Evolutionary conservation across 2,329 filamentous ascomycete genomes (phyloP), one percentile per base, ranked within the genome.

Genomic region (Aspergillus transmontanensis): DNA sequence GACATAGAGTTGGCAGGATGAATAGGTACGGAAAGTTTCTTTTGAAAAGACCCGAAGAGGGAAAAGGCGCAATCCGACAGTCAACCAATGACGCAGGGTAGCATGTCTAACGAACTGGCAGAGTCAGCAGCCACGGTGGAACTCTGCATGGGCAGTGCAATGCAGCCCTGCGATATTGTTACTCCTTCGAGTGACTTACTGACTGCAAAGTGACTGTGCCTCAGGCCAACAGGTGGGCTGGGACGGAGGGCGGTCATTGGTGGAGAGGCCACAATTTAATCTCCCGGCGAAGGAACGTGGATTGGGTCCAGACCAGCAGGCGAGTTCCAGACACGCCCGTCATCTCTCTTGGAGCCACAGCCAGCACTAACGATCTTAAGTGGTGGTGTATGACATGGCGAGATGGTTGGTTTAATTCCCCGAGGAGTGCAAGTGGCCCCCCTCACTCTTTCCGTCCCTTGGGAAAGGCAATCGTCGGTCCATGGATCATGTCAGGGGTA

Each of bases 201-300:
- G 32, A 30, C 34, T 41, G 34, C 6, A 6, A 41, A 28, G 32
- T 39, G 55, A 41, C 62, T 55, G 39, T 65, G 63, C 65, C 63
- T 65, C 53, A 64, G 57, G 60, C 63, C 45, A 51, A 58, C 34
- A n/a, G 39, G 39, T 48, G 43, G 54, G 46, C 41, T 36, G 19
- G 36, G 28, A 46, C 19, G 7, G 16, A 9, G 30, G 19, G 32
- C n/a, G 58, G 19, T 67, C 63, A 66, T 68, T 68, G 63, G 66
- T 48, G 43, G 34, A 62, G 36, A 32, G 21, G 39, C 30, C 45
- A 51, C 58, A 39, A 34, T 55, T 63, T 60, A 66, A 68, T 66
- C 65, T 68, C 62, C 66, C 65, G 63, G 55, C 48, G 48, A 56
- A 21, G 58, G 64, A 67, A 67, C 63, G 61, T 68, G 64, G 61